Base-by-base conservation (phyloP, 208 protist species). In the Trypanosoma lewisi region DNA sequence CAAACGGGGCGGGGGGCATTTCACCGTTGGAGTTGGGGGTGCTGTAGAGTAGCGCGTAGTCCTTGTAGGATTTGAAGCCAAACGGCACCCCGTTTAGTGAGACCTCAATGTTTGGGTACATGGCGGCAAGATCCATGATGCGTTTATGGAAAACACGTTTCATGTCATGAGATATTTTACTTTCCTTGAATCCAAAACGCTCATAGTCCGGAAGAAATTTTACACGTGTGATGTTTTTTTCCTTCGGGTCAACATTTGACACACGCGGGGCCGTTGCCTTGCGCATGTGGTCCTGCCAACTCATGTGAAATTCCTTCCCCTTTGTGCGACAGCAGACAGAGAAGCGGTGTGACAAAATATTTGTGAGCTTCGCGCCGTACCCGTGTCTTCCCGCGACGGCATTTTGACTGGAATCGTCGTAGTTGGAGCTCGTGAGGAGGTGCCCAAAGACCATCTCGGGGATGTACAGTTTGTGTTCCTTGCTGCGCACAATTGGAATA, bases 291-390 rank as follows among this genome's bases (percentile, higher is more conserved):
- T 99, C 91, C 9, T 77, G 83, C 83, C 95, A 99, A 27, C 70
- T 89, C 87, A 99, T 96, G 42, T 89, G 85, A 71, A 96, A 98
- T 57, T 96, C 89, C 44, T 85, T 92, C 9, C 89, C 84, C 4
- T 78, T 78, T 31, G 80, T 90, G 45, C 79, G 72, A 77, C 99
- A 98, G 34, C 70, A 67, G 4, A 99, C 85, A 12, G 80, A 88
- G 68, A 99, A 99, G 63, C 97, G 75, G 12, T 59, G 97, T n/a
- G 96, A 99, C 66, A 99, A 99, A 53, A 99, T 99, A 77, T 99
- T 99, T 31, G 98, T 98, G 11, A 98, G 79, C 80, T 98, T 98
- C 23, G 97, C 96, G 52, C 97, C 98, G 73, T 97, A 99, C 25
- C 98, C 98, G 78, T 99, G 98, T 19, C 97, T 82, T 8, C 98